phyloP scores from a whole-genome alignment of 805 yeast genomes.

The Wickerhamomyces bovis region DNA sequence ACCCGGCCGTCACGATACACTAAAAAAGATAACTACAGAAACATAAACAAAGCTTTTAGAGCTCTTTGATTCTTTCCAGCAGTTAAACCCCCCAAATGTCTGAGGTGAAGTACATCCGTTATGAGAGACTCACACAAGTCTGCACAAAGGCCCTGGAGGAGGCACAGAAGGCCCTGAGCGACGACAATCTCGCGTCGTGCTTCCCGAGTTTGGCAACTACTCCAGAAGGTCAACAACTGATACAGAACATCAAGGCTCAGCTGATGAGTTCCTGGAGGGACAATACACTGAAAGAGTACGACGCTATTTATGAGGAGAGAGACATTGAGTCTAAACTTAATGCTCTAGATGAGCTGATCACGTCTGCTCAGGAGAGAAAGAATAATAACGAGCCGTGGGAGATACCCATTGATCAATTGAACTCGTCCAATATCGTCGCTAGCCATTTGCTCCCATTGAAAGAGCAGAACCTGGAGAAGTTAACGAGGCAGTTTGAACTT shows the following conservation, averaged over 20 bases:
- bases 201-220: conserved; percentile 43
- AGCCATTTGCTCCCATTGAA: conserved; percentile 23
- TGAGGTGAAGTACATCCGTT: conserved; percentile 29
- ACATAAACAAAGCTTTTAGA: conserved; percentile 10
- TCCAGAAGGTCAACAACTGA: conserved; percentile 33
- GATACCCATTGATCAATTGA: conserved; percentile 16
- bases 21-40: conserved; percentile 1
- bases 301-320: conserved; percentile 42
- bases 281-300: conserved; percentile 41
- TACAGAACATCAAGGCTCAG: conserved; percentile 42
- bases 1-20: not conserved
- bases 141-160: conserved; percentile 46
- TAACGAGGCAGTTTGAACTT: conserved; percentile 11
- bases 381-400: not conserved
- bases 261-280: conserved; percentile 41
- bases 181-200: conserved; percentile 43
- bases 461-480: conserved; percentile 11
- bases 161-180: conserved; percentile 40
- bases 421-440: conserved; percentile 14
- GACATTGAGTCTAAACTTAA: conserved; percentile 34
- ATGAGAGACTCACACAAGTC: conserved; percentile 40
- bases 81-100: no score
- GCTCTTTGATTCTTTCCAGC: no score
- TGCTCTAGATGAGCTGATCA: conserved; percentile 40
- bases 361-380: conserved; percentile 25